phyloP scores from a whole-genome alignment of 1,139 yeast species.

The Nakaseomyces delphensis region DNA sequence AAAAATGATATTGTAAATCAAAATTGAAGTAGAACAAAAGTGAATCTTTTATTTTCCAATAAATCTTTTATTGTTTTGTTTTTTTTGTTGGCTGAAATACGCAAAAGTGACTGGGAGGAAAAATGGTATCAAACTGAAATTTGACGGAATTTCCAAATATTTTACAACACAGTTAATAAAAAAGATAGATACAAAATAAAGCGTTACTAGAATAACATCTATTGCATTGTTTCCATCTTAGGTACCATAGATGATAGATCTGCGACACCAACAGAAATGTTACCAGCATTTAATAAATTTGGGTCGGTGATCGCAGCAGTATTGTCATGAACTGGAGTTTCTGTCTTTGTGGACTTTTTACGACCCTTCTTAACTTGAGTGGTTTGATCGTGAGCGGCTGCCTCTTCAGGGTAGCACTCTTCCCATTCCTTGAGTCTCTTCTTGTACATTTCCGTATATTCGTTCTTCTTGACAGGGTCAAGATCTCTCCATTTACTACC shows the following conservation, averaged over 20 bases:
- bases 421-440: slow-evolving; percentile 32
- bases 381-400: slow-evolving; percentile 9
- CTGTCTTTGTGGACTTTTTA: slow-evolving; percentile 4
- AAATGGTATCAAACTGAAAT: slow-evolving; percentile 2
- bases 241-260: slow-evolving; percentile 6
- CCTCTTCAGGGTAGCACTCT: slow-evolving; percentile 28
- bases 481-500: slow-evolving; percentile 32
- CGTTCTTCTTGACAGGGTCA: slow-evolving; percentile 26
- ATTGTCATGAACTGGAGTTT: slow-evolving; percentile 4
- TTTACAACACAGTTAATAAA: neutral
- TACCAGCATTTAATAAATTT: slow-evolving; percentile 5
- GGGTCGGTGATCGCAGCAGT: slow-evolving; percentile 1
- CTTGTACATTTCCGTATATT: slow-evolving; percentile 31
- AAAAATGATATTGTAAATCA: neutral
- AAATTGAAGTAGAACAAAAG: neutral
- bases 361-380: slow-evolving; percentile 5
- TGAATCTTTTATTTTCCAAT: neutral
- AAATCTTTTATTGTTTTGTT: neutral
- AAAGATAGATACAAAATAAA: neutral
- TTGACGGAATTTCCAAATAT: neutral
- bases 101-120: too few relatives aligned
- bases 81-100: too few relatives aligned
- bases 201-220: neutral
- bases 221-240: slow-evolving; percentile 6
- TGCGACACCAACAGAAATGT: slow-evolving; percentile 6